Base-by-base conservation (phyloP, 108 stramenopile species). In the Aurantiochytrium sp. region DNA sequence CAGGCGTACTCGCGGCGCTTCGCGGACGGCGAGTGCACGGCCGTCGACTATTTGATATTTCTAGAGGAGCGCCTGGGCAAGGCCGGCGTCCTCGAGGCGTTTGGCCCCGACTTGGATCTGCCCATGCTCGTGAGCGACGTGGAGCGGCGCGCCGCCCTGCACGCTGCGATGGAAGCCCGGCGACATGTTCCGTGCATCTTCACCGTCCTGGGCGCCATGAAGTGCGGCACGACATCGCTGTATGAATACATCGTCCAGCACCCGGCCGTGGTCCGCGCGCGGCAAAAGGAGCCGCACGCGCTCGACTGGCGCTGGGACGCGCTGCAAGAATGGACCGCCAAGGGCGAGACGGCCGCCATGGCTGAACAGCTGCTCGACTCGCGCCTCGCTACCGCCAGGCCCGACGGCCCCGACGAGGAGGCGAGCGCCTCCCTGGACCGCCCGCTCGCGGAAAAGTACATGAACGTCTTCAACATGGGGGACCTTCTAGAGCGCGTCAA, bases 271-370 rank as follows among this genome's bases (percentile, higher is more conserved):
- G 86, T 94, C 3, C 88, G 90, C 41, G 95, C 95, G 4, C 89
- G 91, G 87, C 90, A 97, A 34, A 91, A 97, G n/a, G 98, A 99
- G 92, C 97, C 98, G 24, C 98, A 99, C 88, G 98, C 95, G 85
- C 92, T 99, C 31, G 97, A 99, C 88, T 98, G 97, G 97, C 90
- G 97, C 37, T 98, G 98, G 97, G 91, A 94, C 45, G 92, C 42
- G 5, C 34, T 68, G 52, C 41, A 87, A 34, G 41, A 69, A 88
- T 81, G 73, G 73, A 81, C 39, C 21, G 19, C 45, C 0, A 41
- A 41, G 17, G 73, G 27, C 10, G 73, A 81, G 45, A 24, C 17
- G 1, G 73, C 39, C 39, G 24, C 39, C 6, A 12, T 21, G 12
- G 73, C 73, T 17, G 73, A 37, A 17, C 21, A 48, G 27, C 39